Evolutionary conservation across 495 filamentous ascomycete species (phyloP), one percentile per base, ranked within the genome.

Genomic region (Trichoderma asperelloides): DNA sequence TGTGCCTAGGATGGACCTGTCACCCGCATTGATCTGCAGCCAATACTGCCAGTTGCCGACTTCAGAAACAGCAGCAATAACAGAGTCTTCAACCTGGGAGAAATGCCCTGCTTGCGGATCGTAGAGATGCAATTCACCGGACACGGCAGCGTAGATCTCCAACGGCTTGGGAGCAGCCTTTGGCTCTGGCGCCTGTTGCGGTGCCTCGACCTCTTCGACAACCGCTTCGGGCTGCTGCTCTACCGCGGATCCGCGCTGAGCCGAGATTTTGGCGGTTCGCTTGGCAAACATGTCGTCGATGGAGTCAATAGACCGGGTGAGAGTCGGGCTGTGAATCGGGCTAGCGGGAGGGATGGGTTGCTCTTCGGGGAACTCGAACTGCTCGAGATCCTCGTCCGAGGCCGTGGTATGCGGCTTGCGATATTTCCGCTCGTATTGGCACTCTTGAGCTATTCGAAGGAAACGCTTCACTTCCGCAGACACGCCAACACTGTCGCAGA

Each of bases 381-480:
- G 83, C 27, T 85, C 73, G 4, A 98, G 80, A 67, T 98, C 93
- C 70, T 87, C 78, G 62, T 93, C 89, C 0, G 91, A 93, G 0
- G 94, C 96, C 51, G 85, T 88, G 63, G 91, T 87, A 67, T 91
- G 84, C 28, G 86, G 88, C 73, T 86, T 89, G 40, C 90, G 86
- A 75, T 90, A 94, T 72, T 96, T 97, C 69, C 96, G 85, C 81
- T 98, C 95, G 88, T 93, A 98, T 75, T 98, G 95, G 75, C 96
- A 98, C 82, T 97, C 88, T 43, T 88, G 82, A 18, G 96, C 92
- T 47, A 91, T 88, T 37, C 88, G 82, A 75, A 93, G 90, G 76
- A 98, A 98, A 9, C 87, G 85, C 25, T 88, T 80, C 12, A 93
- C 89, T 69, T 92, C 89, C 16, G 86, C 83, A 7, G 88, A 79